phyloP scores from a whole-genome alignment of 352 stramenopile species.

The Globisporangium nodosum region DNA sequence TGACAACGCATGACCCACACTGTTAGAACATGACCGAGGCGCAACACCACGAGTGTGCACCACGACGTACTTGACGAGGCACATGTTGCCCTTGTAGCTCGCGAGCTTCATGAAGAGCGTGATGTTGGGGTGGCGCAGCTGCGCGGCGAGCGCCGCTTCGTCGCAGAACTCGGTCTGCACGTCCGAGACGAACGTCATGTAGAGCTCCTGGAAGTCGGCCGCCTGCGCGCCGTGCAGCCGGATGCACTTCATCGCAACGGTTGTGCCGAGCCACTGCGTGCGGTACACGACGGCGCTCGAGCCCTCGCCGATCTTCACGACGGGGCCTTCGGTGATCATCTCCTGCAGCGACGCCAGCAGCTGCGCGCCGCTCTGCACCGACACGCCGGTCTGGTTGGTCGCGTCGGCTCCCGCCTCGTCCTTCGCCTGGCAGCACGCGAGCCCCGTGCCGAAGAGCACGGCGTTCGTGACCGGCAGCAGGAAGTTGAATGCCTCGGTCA shows the following conservation, averaged over 20 bases:
- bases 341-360: slow-evolving; percentile 24
- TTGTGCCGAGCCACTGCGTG: slow-evolving; percentile 68
- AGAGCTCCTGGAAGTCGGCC: slow-evolving; percentile 37
- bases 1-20: not conserved
- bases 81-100: slow-evolving; percentile 60
- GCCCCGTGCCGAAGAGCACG: slow-evolving; percentile 58
- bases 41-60: not conserved
- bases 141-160: slow-evolving; percentile 52
- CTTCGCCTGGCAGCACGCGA: slow-evolving; percentile 31
- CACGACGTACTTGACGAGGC: slow-evolving; percentile 60
- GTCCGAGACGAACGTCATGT: slow-evolving; percentile 61
- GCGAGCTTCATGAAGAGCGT: slow-evolving; percentile 71
- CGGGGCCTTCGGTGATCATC: slow-evolving; percentile 54
- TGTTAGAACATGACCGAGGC: too few species aligned
- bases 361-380: slow-evolving; percentile 13
- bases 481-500: slow-evolving; percentile 54
- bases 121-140: slow-evolving; percentile 69
- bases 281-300: slow-evolving; percentile 65
- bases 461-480: slow-evolving; percentile 55
- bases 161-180: slow-evolving; percentile 61
- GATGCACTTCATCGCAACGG: slow-evolving; percentile 71
- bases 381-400: slow-evolving; percentile 10
- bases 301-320: slow-evolving; percentile 62
- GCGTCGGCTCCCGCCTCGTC: slow-evolving; percentile 7
- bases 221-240: slow-evolving; percentile 39